phyloP scores from a whole-genome alignment of 164 flowering plant species.

The Vitis labrusca region DNA sequence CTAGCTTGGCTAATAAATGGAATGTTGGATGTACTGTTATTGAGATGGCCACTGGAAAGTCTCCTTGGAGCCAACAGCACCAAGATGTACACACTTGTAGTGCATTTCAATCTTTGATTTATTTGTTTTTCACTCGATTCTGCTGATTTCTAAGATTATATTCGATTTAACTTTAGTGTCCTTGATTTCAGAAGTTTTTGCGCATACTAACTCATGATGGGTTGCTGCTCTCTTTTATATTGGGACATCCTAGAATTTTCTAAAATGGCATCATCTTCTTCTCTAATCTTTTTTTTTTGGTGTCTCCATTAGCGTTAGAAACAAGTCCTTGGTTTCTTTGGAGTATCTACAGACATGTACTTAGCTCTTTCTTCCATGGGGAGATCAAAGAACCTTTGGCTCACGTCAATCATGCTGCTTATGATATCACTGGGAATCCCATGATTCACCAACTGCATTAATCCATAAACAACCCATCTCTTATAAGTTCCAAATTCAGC shows the following conservation, averaged over 20 bases:
- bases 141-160: background rate
- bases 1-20: slow-evolving; percentile 98
- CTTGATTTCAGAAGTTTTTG: slow-evolving; percentile 1
- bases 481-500: no score
- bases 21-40: slow-evolving; percentile 99
- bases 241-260: slow-evolving; percentile 62
- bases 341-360: slow-evolving; percentile 76
- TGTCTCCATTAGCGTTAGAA: slow-evolving; percentile 39
- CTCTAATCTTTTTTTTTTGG: slow-evolving; percentile 10
- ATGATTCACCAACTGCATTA: slow-evolving; percentile 74
- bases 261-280: slow-evolving; percentile 21
- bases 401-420: slow-evolving; percentile 46
- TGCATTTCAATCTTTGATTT: background rate
- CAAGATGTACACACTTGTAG: slow-evolving; percentile 62
- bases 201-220: slow-evolving; percentile 32
- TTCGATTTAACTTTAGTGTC: background rate
- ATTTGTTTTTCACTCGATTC: background rate
- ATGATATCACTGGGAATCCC: slow-evolving; percentile 50
- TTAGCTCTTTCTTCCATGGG: slow-evolving; percentile 70
- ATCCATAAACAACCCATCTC: no score
- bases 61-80: slow-evolving; percentile 97
- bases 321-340: slow-evolving; percentile 50
- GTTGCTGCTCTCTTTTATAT: slow-evolving; percentile 92
- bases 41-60: slow-evolving; percentile 99
- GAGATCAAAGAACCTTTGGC: slow-evolving; percentile 64